These are phyloP conservation scores for Lachancea mirantina DNA, from an alignment of 805 yeast genomes.

Conservation along the genomic window DNA sequence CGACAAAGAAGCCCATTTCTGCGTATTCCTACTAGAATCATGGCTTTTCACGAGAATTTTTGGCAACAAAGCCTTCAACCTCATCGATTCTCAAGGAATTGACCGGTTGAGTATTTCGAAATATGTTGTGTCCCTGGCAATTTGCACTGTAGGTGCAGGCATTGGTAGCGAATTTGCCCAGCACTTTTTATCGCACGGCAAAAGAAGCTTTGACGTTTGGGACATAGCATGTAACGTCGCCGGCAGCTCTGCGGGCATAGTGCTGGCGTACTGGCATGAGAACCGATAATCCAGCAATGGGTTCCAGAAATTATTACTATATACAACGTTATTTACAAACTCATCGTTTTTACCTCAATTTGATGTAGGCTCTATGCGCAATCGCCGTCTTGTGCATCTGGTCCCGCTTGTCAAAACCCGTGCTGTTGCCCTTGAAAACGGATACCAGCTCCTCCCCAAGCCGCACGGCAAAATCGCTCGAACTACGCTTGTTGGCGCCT, in stretches of 20 bases:
- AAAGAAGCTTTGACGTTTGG: conserved; percentile 40
- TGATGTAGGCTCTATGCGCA: conserved; percentile 77
- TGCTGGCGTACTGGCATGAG: conserved; percentile 10
- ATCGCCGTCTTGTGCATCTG: conserved; percentile 82
- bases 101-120: conserved; percentile 14
- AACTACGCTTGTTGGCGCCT: conserved; percentile 70
- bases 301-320: conserved; percentile 1
- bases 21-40: conserved; percentile 41
- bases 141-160: conserved; percentile 43
- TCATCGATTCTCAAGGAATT: not conserved
- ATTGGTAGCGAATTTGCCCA: conserved; percentile 48
- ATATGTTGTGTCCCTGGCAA: conserved; percentile 30
- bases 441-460: conserved; percentile 82
- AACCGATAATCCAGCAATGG: not conserved
- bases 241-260: conserved; percentile 26
- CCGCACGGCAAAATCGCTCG: conserved; percentile 78
- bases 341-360: conserved; percentile 27
- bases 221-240: conserved; percentile 38
- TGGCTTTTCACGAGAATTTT: conserved; percentile 37
- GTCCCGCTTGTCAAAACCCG: conserved; percentile 77
- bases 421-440: conserved; percentile 69
- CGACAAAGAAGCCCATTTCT: conserved; percentile 47
- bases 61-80: too few relatives aligned
- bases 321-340: conserved; percentile 3
- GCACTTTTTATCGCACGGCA: conserved; percentile 22